phyloP scores from a whole-genome alignment of 352 stramenopile genomes.

The Labyrinthula sp. region DNA sequence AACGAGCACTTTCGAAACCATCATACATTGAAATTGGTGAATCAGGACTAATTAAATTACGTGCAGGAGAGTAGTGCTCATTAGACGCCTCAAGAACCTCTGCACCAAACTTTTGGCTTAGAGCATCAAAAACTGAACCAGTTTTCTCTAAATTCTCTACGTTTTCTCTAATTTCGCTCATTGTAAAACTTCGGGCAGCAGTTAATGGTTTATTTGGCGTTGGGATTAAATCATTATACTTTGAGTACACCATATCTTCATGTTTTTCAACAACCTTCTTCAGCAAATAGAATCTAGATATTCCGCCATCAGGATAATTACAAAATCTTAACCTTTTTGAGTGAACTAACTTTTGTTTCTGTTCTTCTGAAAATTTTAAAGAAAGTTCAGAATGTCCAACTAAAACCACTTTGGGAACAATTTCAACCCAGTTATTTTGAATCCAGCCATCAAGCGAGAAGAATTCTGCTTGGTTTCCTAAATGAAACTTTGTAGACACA shows the following conservation, averaged over 20 bases:
- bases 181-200: conserved; percentile 12
- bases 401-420: conserved; percentile 15
- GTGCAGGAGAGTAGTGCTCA: conserved; percentile 22
- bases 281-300: too few species aligned
- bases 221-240: conserved; percentile 10
- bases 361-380: background rate
- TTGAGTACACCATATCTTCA: background rate
- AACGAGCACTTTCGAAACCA: conserved; percentile 22
- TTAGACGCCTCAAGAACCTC: conserved; percentile 18
- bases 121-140: conserved; percentile 15
- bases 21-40: conserved; percentile 18
- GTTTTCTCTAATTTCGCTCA: conserved; percentile 8
- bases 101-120: conserved; percentile 13
- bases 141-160: background rate
- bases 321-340: conserved; percentile 10
- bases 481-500: conserved; percentile 26
- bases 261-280: too few species aligned
- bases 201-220: conserved; percentile 24
- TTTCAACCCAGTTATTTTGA: conserved; percentile 1
- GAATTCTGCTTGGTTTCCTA: conserved; percentile 24
- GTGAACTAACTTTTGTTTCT: background rate
- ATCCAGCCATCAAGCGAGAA: background rate
- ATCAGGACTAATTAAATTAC: conserved; percentile 14
- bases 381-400: conserved; percentile 15
- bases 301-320: conserved; percentile 21